Base-by-base conservation (phyloP, 371 early-diverging fungal species). In the Coemansia sp. region DNA sequence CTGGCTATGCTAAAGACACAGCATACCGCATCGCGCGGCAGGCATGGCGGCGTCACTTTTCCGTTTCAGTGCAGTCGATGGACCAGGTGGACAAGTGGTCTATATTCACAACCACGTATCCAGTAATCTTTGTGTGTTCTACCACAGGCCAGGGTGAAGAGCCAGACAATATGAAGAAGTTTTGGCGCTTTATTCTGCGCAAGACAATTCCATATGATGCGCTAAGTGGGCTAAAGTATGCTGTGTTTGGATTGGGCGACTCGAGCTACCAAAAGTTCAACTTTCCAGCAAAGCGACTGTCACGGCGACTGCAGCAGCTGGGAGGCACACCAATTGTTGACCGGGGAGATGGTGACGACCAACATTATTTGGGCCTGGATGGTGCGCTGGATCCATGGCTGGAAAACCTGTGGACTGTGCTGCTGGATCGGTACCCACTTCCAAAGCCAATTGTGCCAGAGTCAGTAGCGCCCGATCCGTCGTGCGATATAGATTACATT, bases 1-100 rank as follows among this genome's bases (percentile, higher is more conserved):
- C 96, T 17, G 98, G 98, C 54, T 95, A 95, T 32, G 98, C 97
- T 21, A 96, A 98, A 81, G 98, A 96, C 71, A 91, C 92, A 69
- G 96, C 97, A 49, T 81, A 86, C 44, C 92, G 97, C 24, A 76
- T 96, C 4, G 91, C 91, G 46, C 91, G 94, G 62, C 95, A 95
- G 70, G 91, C 88, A 1, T 78, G 88, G 65, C 86, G 92, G 7
- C 84, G 92, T n/a, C 90, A 88, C 73, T 93, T 92, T 65, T 61
- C 66, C 5, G 80, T 84, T 0, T 66, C 79, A 17, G 84, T 93
- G 1, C 65, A 83, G 13, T 85, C 92, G 36, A 90, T 95, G 92
- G 94, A 94, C 68, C 87, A 88, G 21, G 89, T 88, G 65, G 91
- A 92, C 69, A 81, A 83, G 69, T 86, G 67, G 40, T 15, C 28